Conservation (phyloP, 2,329 filamentous ascomycete species). For the Fusarium fujikuroi region DNA sequence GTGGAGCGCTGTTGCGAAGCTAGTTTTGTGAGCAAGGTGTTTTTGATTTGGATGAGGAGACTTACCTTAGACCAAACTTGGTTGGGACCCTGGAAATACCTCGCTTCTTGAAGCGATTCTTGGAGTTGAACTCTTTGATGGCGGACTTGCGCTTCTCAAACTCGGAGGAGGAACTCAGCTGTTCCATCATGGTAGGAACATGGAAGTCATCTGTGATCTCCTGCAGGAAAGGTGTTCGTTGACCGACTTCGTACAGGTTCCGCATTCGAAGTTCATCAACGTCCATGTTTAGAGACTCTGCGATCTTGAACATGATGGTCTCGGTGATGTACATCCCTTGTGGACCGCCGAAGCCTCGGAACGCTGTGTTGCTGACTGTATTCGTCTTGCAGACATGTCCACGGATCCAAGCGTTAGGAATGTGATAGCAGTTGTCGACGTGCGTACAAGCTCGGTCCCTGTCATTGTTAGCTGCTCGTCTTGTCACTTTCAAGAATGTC, state of each 20-base stretch:
- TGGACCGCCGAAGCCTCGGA: not conserved
- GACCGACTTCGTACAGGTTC: not conserved
- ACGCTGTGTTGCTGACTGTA: not conserved
- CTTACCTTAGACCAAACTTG: not conserved
- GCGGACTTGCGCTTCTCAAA: not conserved
- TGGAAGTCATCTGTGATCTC: not conserved
- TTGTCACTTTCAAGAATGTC: accelerated
- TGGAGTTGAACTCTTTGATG: not conserved
- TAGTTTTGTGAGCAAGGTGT: accelerated
- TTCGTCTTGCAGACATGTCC: not conserved
- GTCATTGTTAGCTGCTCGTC: accelerated
- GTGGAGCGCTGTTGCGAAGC: not conserved
- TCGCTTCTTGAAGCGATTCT: not conserved
- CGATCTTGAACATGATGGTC: not conserved
- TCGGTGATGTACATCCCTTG: conserved; percentile 5
- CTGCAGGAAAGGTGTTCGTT: not conserved
- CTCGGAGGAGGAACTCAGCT: not conserved
- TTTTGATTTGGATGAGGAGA: too few species aligned
- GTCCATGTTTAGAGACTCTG: not conserved
- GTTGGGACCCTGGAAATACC: not conserved
- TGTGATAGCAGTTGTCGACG: not conserved
- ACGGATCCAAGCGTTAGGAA: not conserved
- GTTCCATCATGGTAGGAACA: not conserved
- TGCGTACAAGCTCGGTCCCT: not conserved
- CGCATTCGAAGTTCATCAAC: not conserved